Evolutionary conservation across 2,329 filamentous ascomycete species (phyloP).

Genomic region (Botrytis hyacinthi): DNA sequence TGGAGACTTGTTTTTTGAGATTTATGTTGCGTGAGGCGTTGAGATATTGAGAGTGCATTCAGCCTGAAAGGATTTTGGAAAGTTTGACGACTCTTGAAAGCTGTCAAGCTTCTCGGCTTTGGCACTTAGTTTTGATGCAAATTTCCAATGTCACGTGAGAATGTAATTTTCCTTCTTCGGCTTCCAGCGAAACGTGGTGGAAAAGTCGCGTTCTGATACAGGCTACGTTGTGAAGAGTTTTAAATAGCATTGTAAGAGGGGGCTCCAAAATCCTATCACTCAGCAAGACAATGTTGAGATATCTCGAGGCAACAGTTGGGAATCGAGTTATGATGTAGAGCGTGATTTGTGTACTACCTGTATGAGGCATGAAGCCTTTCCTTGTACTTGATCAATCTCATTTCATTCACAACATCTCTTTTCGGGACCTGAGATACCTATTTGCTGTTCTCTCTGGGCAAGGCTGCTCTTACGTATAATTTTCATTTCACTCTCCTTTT

Average conservation of each 20-base stretch:
- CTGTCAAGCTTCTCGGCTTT: not conserved
- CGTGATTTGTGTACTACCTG: no score
- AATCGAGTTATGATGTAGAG: no score
- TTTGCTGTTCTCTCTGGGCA: not conserved
- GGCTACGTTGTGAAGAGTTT: not conserved
- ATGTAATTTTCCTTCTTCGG: not conserved
- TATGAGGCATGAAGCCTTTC: no score
- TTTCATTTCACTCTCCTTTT: not conserved
- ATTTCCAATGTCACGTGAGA: not conserved
- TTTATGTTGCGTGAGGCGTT: not conserved
- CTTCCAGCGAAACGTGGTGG: not conserved
- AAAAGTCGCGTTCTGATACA: not conserved
- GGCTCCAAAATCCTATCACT: not conserved
- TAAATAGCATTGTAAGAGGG: not conserved
- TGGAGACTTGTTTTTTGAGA: not conserved
- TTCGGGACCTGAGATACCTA: not conserved
- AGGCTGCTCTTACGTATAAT: not conserved
- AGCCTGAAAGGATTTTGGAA: not conserved
- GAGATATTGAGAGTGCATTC: not conserved
- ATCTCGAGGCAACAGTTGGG: no score
- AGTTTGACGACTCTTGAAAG: no score
- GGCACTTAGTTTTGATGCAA: not conserved
- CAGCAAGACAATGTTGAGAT: no score
- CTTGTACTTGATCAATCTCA: not conserved
- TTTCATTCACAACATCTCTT: not conserved